Percentiles rank a stretch among this genome's conserved stretches.
Evolutionary conservation across 441 rosid species (phyloP).

Genomic region (Macaranga tanarius): DNA sequence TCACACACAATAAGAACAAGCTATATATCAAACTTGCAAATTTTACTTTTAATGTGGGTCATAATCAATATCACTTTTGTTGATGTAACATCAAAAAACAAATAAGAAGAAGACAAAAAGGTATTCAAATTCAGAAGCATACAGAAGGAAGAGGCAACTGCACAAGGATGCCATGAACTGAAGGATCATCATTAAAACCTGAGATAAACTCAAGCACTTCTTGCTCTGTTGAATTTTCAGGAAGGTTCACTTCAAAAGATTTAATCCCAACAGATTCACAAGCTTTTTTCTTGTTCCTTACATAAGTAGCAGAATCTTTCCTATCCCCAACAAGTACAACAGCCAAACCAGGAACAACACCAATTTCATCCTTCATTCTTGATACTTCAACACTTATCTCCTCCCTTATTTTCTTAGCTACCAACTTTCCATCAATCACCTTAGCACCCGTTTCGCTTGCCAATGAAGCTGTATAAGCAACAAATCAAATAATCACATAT

Average conservation of each 20-base stretch:
- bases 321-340: constrained; percentile 82
- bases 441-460: constrained; percentile 41
- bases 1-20: not conserved
- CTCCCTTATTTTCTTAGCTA: constrained; percentile 66
- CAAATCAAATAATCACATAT: not conserved
- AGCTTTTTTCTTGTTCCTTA: constrained; percentile 87
- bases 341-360: constrained; percentile 77
- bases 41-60: not conserved
- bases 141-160: constrained; percentile 83
- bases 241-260: constrained; percentile 59
- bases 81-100: not conserved
- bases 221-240: constrained; percentile 56
- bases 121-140: constrained; percentile 26
- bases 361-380: constrained; percentile 68
- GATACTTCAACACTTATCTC: constrained; percentile 63
- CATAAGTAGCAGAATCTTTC: constrained; percentile 85
- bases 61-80: not conserved
- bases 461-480: constrained; percentile 36
- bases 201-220: constrained; percentile 62
- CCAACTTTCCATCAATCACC: constrained; percentile 75
- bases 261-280: constrained; percentile 79
- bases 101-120: not conserved
- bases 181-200: constrained; percentile 59
- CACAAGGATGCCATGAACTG: constrained; percentile 90
- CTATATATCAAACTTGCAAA: not conserved